Conservation (phyloP, 176 grass and related monocot species). For the Poa annua region DNA sequence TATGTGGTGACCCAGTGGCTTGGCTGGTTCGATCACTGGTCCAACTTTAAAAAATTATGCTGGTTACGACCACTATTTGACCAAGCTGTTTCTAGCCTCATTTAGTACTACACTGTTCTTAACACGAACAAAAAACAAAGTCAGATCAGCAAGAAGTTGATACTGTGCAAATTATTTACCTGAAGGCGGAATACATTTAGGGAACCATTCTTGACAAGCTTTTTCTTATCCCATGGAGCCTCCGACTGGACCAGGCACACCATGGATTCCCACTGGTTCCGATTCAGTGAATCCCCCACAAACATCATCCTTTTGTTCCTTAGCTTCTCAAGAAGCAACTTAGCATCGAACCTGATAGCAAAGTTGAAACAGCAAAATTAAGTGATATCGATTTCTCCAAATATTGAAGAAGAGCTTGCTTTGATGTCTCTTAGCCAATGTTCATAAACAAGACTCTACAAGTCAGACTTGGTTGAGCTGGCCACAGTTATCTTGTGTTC, state of each 20-base stretch:
- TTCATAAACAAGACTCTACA: constrained; percentile 23
- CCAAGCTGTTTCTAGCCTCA: constrained; percentile 17
- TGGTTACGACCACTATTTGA: constrained; percentile 11
- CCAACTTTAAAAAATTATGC: constrained; percentile 1
- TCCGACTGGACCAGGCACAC: constrained; percentile 71
- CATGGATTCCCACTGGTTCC: constrained; percentile 90
- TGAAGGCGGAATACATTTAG: constrained; percentile 66
- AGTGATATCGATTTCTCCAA: constrained; percentile 21
- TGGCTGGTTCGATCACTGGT: neutral
- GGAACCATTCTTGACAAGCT: constrained; percentile 73
- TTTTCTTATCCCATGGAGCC: constrained; percentile 59
- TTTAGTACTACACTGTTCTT: neutral
- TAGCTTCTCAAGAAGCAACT: constrained; percentile 59
- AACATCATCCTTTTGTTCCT: constrained; percentile 78
- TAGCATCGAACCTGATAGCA: constrained; percentile 58
- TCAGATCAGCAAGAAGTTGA: neutral
- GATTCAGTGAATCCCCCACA: constrained; percentile 76
- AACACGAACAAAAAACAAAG: neutral
- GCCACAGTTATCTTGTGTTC: neutral
- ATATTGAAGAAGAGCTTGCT: neutral
- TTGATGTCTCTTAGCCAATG: neutral
- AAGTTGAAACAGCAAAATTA: constrained; percentile 11
- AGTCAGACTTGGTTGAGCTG: neutral
- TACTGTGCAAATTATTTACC: constrained; percentile 39
- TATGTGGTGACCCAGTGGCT: neutral